Evolutionary conservation across 75 land plant species (phyloP), one percentile per base, ranked within the genome.

Genomic region (Sequoia sempervirens): DNA sequence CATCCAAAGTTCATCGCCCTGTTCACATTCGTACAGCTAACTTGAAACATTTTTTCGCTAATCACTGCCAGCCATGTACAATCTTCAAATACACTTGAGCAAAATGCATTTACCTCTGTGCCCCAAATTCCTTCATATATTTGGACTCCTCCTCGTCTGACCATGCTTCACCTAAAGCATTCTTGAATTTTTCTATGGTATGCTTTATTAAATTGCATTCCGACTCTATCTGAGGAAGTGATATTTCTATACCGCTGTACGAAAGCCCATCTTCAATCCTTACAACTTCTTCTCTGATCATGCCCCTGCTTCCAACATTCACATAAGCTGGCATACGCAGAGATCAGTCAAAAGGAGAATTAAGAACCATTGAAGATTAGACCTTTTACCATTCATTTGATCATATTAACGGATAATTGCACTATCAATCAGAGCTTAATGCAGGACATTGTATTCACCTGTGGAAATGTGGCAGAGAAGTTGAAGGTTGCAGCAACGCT

Each of bases 21-120:
- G 15, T 50, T 50, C 14, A 90, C 74, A 92, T 92, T 85, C 89
- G 94, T 92, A 12, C 20, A 43, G 0, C 8, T 32, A 78, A 32
- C 12, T 32, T 37, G 0, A 26, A 37, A 38, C 26, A 12, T 14
- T 34, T 32, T 11, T 30, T 47, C 10, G 0, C 50, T 8, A 47
- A 9, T 1, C 4, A 70, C 32, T 30, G 36, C 12, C 32, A 70
- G 73, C 14, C 12, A 12, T 30, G 74, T 70, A n/a, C 1, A 13
- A 40, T 9, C 7, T 11, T 30, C 85, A 12, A 50, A 50, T 50
- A 13, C 15, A 50, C n/a, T n/a, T n/a, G n/a, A 50, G 53, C 15
- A 50, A 50, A 50, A 50, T 12, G 13, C 53, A 50, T 50, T 2
- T 50, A 50, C 53, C 53, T 50, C 13, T 50, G 53, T 13, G 53